phyloP scores from a whole-genome alignment of 345 rosid species.

The Citrus unshiu region DNA sequence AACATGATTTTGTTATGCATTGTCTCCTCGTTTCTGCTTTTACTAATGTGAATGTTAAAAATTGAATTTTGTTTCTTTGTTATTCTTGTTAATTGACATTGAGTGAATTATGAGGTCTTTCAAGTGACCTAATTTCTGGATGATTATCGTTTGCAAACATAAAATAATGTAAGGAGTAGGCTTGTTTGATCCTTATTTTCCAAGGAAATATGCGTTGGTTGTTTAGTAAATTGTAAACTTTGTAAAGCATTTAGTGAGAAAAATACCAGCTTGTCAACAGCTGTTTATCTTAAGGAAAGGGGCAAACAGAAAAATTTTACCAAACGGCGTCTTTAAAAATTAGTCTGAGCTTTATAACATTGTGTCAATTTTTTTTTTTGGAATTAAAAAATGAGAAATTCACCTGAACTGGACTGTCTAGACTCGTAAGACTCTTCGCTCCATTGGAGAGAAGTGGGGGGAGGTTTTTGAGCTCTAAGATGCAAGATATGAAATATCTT shows the following conservation, averaged over 20 bases:
- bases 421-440: not conserved
- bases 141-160: not conserved
- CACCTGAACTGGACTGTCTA: not conserved
- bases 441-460: not conserved
- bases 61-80: not conserved
- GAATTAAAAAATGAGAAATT: not conserved
- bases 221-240: not conserved
- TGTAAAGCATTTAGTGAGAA: not conserved
- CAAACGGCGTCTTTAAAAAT: not conserved
- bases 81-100: not conserved
- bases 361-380: not conserved
- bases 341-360: not conserved
- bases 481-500: not conserved
- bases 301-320: not conserved
- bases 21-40: not conserved
- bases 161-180: not conserved
- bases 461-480: not conserved
- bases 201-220: not conserved
- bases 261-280: not conserved
- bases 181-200: not conserved
- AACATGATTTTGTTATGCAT: not conserved
- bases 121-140: not conserved
- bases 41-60: not conserved
- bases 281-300: not conserved
- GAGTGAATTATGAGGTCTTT: not conserved